phyloP scores from a whole-genome alignment of 192 early-diverging fungal species.

The Endogone sp. region DNA sequence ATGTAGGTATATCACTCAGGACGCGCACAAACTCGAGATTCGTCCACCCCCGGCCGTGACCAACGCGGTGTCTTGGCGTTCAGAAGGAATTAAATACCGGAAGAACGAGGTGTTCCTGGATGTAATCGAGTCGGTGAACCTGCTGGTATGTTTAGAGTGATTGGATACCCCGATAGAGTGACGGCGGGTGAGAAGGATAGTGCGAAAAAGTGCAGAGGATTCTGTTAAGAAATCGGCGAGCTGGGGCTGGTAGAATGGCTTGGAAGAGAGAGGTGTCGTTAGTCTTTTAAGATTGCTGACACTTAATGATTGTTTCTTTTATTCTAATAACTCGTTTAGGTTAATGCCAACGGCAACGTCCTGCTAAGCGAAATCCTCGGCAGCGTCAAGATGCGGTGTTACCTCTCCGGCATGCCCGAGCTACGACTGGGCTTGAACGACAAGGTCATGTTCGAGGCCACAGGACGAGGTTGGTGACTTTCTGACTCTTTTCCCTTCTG shows the following conservation, averaged over 20 bases:
- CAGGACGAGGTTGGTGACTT: conserved; percentile 57
- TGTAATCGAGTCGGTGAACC: conserved; percentile 71
- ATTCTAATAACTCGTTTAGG: background rate
- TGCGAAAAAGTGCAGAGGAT: background rate
- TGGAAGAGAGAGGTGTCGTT: no score
- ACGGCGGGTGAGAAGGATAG: background rate
- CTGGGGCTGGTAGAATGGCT: background rate
- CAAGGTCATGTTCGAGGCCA: conserved; percentile 92
- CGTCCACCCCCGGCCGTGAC: conserved; percentile 86
- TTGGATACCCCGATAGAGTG: background rate
- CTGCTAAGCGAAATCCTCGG: conserved; percentile 74
- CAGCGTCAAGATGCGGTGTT: conserved; percentile 81
- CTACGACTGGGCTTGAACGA: conserved; percentile 82
- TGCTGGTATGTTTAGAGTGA: conserved; percentile 40
- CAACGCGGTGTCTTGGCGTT: conserved; percentile 67
- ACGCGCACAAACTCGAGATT: conserved; percentile 90
- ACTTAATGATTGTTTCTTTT: background rate
- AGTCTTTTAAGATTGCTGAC: background rate
- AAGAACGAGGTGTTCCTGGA: conserved; percentile 79
- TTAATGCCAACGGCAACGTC: conserved; percentile 48
- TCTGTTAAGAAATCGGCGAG: background rate
- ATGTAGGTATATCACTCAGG: conserved; percentile 89
- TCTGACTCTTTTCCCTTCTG: background rate
- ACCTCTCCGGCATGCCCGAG: conserved; percentile 85
- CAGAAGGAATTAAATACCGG: conserved; percentile 66